Percentiles rank a stretch among this genome's conserved stretches.
Conservation (phyloP, 2,329 filamentous ascomycete species). For the Lachnellula cervina region DNA sequence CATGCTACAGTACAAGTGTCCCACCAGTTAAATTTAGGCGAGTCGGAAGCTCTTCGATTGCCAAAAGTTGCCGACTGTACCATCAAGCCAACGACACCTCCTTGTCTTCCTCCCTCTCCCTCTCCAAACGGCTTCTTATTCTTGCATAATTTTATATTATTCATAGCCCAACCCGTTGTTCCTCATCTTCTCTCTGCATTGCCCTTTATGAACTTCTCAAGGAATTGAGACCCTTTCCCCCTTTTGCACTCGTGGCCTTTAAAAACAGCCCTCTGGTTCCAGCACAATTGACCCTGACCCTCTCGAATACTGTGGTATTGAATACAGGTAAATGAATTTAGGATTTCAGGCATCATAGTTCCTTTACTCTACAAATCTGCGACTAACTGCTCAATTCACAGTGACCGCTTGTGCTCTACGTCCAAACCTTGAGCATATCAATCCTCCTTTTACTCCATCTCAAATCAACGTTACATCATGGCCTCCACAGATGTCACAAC, state of each 20-base stretch:
- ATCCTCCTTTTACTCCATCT: conserved; percentile 2
- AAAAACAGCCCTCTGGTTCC: conserved; percentile 4
- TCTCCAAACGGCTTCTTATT: conserved; percentile 10
- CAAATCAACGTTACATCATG: conserved; percentile 19
- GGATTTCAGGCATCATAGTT: background rate
- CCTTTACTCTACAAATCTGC: no score
- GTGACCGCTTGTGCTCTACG: background rate
- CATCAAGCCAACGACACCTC: background rate
- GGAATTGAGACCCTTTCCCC: conserved; percentile 16
- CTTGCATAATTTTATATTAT: conserved; percentile 15
- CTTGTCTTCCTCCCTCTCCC: background rate
- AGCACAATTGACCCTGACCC: background rate
- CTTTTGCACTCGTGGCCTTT: conserved; percentile 26
- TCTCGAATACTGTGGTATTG: background rate
- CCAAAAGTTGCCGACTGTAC: background rate
- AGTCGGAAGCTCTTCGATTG: background rate
- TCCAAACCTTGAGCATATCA: background rate
- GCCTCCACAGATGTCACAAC: conserved; percentile 19
- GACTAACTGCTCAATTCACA: background rate
- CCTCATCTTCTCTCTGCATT: conserved; percentile 9
- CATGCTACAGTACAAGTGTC: no score
- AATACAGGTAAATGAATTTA: background rate
- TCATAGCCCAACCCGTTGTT: conserved; percentile 4
- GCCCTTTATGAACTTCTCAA: conserved; percentile 25
- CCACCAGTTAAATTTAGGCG: background rate